phyloP scores from a whole-genome alignment of 768 basidiomycete genomes.

The Tephrocybe sp. region DNA sequence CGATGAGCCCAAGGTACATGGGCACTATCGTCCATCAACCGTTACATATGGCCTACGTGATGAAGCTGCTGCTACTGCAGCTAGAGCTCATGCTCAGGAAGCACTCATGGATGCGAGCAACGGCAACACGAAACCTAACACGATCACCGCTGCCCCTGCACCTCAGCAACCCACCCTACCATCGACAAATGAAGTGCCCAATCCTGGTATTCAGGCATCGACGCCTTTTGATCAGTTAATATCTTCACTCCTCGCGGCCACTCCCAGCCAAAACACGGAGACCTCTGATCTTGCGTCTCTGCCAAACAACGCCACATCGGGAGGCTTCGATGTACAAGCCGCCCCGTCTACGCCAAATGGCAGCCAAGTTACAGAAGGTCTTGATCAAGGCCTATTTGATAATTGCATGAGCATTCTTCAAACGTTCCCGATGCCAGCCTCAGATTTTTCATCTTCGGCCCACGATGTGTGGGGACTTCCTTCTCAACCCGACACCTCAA shows the following conservation, averaged over 20 bases:
- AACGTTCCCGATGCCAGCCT: conserved; percentile 37
- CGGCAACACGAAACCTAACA: background rate
- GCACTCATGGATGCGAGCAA: conserved; percentile 28
- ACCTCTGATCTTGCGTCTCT: background rate
- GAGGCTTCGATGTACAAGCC: conserved; percentile 6
- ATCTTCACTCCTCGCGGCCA: conserved; percentile 36
- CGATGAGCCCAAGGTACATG: conserved; percentile 21
- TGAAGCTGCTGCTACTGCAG: conserved; percentile 10
- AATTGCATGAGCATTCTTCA: conserved; percentile 54
- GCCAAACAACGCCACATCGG: conserved; percentile 3
- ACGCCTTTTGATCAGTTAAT: conserved; percentile 40
- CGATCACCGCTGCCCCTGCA: background rate
- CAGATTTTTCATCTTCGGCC: conserved; percentile 22
- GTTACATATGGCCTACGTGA: conserved; percentile 28
- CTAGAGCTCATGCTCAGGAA: conserved; percentile 17
- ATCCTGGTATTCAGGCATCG: conserved; percentile 15
- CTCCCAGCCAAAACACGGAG: conserved; percentile 12
- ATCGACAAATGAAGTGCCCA: background rate
- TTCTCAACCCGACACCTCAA: conserved; percentile 5
- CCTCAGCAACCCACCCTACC: conserved; percentile 7
- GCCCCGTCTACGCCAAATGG: background rate
- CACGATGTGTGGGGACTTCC: conserved; percentile 6
- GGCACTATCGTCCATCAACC: conserved; percentile 33
- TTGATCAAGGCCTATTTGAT: conserved; percentile 44
- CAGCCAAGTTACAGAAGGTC: conserved; percentile 11